A percentile compares a stretch with the other conserved stretches of the same genome.
phyloP scores from a whole-genome alignment of 306 rosid species.

The Sophora flavescens region DNA sequence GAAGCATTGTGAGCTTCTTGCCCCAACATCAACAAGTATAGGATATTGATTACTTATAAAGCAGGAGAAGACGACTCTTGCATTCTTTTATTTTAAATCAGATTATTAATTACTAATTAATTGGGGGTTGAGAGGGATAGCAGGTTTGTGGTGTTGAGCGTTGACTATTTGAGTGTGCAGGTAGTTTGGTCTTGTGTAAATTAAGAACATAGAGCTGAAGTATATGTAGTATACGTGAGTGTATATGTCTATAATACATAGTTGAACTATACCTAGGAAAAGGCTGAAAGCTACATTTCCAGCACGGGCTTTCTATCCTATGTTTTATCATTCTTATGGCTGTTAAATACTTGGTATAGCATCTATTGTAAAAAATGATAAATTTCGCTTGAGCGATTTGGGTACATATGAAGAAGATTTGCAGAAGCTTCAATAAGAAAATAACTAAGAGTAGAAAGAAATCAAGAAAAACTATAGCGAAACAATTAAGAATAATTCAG shows the following conservation, averaged over 20 bases:
- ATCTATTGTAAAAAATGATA: too few relatives aligned
- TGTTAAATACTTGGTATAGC: too few relatives aligned
- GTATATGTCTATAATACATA: neutral
- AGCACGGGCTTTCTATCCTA: neutral
- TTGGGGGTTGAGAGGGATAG: slow-evolving; percentile 35
- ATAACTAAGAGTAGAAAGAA: too few relatives aligned
- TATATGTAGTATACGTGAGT: neutral
- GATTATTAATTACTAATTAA: slow-evolving; percentile 11
- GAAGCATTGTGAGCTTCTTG: too few relatives aligned
- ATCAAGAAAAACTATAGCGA: too few relatives aligned
- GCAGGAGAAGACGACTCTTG: slow-evolving; percentile 13
- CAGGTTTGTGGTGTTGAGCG: neutral
- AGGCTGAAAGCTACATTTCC: slow-evolving; percentile 25
- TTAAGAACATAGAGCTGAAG: neutral
- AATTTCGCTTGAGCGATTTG: too few relatives aligned
- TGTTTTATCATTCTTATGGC: neutral
- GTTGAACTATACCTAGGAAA: slow-evolving; percentile 10
- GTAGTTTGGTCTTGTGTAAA: neutral
- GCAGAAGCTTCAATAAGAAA: too few relatives aligned
- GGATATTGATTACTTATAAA: neutral
- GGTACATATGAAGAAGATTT: too few relatives aligned
- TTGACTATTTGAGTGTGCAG: slow-evolving; percentile 32
- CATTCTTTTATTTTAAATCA: neutral
- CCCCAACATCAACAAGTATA: too few relatives aligned
- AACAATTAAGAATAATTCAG: too few relatives aligned